Percentiles rank a stretch among this genome's conserved stretches.
phyloP scores from a whole-genome alignment of 768 basidiomycete species.

The Pleurotus tuber-regium region DNA sequence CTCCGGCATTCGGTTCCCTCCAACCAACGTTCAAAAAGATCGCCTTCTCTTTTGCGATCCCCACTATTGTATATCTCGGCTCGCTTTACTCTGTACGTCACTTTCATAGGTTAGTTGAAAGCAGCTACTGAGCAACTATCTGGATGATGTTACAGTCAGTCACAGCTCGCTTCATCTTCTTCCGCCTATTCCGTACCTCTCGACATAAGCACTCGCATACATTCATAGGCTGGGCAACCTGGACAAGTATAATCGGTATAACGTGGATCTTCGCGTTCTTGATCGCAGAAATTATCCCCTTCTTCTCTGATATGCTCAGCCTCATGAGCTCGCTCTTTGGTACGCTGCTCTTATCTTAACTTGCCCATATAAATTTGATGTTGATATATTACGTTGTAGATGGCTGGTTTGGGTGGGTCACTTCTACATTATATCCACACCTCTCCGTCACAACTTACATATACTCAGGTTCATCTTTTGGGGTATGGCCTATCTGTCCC shows the following conservation, averaged over 20 bases:
- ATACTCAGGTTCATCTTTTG: constrained; percentile 37
- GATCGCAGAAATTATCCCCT: constrained; percentile 33
- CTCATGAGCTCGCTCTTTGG: constrained; percentile 43
- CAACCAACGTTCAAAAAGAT: constrained; percentile 36
- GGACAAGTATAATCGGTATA: constrained; percentile 28
- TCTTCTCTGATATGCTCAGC: constrained; percentile 38
- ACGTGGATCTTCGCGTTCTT: constrained; percentile 33
- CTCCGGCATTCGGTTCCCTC: constrained; percentile 42
- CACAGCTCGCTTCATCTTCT: constrained; percentile 42
- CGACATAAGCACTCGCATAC: constrained; percentile 34
- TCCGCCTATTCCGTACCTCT: constrained; percentile 38
- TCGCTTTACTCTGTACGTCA: constrained; percentile 38
- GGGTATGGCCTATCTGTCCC: constrained; percentile 39
- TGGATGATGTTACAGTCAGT: constrained; percentile 27
- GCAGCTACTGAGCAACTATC: not conserved
- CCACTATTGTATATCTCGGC: constrained; percentile 44
- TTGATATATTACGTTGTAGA: constrained; percentile 14
- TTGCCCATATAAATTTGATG: too few species aligned
- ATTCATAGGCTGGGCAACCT: constrained; percentile 27
- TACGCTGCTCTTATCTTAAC: constrained; percentile 17
- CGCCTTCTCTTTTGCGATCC: constrained; percentile 44
- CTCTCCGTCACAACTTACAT: constrained; percentile 1
- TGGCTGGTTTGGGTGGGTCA: constrained; percentile 29
- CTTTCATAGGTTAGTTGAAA: not conserved
- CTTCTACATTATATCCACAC: not conserved